phyloP scores from a whole-genome alignment of 169 alveolate species.

The Cryptosporidium tyzzeri region DNA sequence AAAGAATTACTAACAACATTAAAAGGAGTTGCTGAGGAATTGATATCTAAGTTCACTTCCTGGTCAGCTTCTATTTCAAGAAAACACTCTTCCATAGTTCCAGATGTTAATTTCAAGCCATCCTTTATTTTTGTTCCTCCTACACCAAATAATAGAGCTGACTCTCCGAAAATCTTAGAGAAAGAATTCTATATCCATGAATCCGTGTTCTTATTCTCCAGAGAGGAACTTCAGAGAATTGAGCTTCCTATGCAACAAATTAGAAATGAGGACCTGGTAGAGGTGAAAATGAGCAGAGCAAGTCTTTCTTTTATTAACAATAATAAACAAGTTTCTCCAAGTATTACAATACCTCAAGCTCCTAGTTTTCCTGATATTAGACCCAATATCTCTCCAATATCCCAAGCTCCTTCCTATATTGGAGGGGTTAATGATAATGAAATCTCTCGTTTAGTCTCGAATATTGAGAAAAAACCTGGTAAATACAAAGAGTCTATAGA shows the following conservation, averaged over 20 bases:
- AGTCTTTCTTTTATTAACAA: neutral
- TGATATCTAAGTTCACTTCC: slow-evolving; percentile 29
- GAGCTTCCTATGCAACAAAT: slow-evolving; percentile 2
- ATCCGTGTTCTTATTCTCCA: slow-evolving; percentile 25
- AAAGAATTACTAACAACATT: slow-evolving; percentile 26
- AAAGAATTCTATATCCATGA: slow-evolving; percentile 16
- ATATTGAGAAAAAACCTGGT: neutral
- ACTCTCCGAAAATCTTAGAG: slow-evolving; percentile 24
- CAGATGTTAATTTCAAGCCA: slow-evolving; percentile 29
- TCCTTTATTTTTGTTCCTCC: slow-evolving; percentile 60
- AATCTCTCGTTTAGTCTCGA: neutral
- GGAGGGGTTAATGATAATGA: neutral
- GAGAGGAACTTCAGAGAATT: slow-evolving; percentile 48
- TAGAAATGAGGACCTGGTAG: slow-evolving; percentile 12
- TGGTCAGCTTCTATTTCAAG: slow-evolving; percentile 42
- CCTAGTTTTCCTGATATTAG: neutral
- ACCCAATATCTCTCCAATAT: neutral
- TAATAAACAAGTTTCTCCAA: neutral
- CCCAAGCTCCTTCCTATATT: neutral
- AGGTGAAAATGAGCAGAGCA: slow-evolving; percentile 43
- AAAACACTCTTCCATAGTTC: slow-evolving; percentile 36
- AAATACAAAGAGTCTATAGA: neutral
- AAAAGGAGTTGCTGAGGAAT: slow-evolving; percentile 20
- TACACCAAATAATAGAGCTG: slow-evolving; percentile 68
- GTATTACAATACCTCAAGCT: neutral